Conservation (phyloP, 169 alveolate species). For the Cyclospora cayetanensis region DNA sequence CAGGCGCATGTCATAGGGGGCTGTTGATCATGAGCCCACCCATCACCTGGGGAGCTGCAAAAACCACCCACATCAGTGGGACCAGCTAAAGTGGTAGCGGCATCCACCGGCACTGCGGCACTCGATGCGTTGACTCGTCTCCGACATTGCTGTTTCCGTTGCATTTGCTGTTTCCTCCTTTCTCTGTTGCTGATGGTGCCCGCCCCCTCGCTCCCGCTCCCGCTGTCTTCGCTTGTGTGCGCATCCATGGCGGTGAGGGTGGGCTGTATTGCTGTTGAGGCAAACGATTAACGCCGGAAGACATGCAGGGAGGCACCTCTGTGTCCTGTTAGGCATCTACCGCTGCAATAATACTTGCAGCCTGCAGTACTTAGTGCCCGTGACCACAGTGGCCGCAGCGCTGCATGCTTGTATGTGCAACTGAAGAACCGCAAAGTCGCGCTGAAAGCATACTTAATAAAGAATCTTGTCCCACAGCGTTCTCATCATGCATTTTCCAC, state of each 20-base stretch:
- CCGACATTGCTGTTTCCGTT: neutral
- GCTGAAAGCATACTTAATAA: neutral
- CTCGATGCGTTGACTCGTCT: neutral
- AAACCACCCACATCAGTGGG: too few relatives aligned
- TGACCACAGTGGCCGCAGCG: slow-evolving; percentile 15
- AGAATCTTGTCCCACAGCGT: neutral
- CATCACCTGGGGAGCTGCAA: too few relatives aligned
- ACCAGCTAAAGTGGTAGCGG: neutral
- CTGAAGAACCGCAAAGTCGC: neutral
- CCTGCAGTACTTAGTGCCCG: neutral
- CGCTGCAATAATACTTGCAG: neutral
- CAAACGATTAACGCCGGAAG: neutral
- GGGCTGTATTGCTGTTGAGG: neutral
- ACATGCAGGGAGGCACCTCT: too few relatives aligned
- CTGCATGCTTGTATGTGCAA: slow-evolving; percentile 15
- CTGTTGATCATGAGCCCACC: slow-evolving; percentile 15
- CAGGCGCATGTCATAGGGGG: slow-evolving; percentile 52
- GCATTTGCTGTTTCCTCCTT: slow-evolving; percentile 19
- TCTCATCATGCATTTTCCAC: too few relatives aligned
- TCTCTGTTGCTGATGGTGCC: neutral
- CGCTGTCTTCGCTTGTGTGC: slow-evolving; percentile 32
- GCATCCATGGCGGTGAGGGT: neutral
- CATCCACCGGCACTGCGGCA: neutral
- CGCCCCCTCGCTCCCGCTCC: slow-evolving; percentile 23
- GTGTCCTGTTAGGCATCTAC: neutral